Evolutionary conservation across 2,329 filamentous ascomycete genomes (phyloP).

Genomic region (Penicillium sclerotigenum): DNA sequence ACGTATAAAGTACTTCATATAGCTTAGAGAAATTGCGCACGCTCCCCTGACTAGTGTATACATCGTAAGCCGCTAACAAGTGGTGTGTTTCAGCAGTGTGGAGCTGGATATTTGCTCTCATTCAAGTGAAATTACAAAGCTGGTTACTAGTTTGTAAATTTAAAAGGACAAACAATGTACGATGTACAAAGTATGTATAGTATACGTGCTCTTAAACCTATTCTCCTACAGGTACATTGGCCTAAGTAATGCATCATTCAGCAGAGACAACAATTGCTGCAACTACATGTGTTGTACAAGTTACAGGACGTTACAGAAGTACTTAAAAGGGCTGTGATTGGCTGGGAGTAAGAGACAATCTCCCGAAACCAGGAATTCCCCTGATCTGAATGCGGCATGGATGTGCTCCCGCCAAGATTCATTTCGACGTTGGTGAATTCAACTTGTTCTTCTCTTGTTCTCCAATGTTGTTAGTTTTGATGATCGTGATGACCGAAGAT

Average conservation of each 20-base stretch:
- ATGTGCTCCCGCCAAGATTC: conserved; percentile 10
- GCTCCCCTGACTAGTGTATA: not conserved
- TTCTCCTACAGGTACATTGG: not conserved
- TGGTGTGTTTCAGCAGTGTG: not conserved
- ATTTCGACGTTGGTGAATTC: not conserved
- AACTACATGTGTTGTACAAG: not conserved
- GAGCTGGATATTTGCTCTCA: not conserved
- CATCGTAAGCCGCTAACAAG: not conserved
- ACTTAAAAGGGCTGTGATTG: not conserved
- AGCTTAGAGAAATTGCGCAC: not conserved
- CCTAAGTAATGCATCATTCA: not conserved
- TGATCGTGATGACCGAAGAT: too few relatives aligned
- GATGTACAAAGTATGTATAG: not conserved
- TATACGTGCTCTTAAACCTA: not conserved
- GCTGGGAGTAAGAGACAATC: not conserved
- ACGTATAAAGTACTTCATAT: not conserved
- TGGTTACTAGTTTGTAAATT: not conserved
- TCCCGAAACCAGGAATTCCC: too few relatives aligned
- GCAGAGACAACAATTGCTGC: not conserved
- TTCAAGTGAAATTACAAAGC: not conserved
- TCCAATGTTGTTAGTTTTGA: not conserved
- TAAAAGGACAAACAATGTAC: not conserved
- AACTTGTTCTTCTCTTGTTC: not conserved
- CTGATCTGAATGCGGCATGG: conserved; percentile 17
- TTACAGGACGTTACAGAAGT: not conserved